Base-by-base conservation (phyloP, 2,329 filamentous ascomycete species). In the Aspergillus unguis region DNA sequence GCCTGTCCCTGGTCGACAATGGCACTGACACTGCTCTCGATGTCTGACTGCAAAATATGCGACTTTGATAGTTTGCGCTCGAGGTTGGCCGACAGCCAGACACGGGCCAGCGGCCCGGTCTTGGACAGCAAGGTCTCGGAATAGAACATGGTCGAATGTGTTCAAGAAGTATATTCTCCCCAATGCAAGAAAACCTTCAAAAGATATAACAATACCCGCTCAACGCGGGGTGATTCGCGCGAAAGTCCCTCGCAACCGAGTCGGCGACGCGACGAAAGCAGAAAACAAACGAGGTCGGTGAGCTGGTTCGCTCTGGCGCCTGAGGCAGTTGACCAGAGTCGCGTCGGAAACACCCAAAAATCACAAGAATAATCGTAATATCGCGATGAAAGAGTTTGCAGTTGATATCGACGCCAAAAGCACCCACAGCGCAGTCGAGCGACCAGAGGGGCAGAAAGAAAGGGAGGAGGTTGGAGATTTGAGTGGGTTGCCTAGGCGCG, bases 31-130 rank as follows among this genome's bases (percentile, higher is more conserved):
- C 92, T 96, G 76, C 91, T 90, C 65, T 92, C 88, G 63, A 99
- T 88, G 75, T 96, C 95, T 54, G 92, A 92, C 70, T 96, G 90
- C 59, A 99, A 73, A 62, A 97, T 94, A 67, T 96, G 91, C 58
- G 90, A 91, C 77, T 99, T 99, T 63, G 92, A 95, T 55, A 99
- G 85, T 78, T 97, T 99, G 80, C 92, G 91, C 82, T 97, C 94
- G 60, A 97, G 81, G 75, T 97, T 99, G 77, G 94, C 91, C 31
- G 94, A 96, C 57, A 97, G 84, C 94, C 94, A 99, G 77, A 97
- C 92, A 69, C 91, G 90, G 75, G 94, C 94, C 80, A 99, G 77
- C 67, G 94, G 92, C 79, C 94, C 94, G 65, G 90, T 96, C 85
- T 96, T 96, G 72, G 92, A 91, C 65, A 99, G 84, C 54, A 99